Evolutionary conservation across 208 protist species (phyloP), one percentile per base, ranked within the genome.

Genomic region (Leishmania tropica): DNA sequence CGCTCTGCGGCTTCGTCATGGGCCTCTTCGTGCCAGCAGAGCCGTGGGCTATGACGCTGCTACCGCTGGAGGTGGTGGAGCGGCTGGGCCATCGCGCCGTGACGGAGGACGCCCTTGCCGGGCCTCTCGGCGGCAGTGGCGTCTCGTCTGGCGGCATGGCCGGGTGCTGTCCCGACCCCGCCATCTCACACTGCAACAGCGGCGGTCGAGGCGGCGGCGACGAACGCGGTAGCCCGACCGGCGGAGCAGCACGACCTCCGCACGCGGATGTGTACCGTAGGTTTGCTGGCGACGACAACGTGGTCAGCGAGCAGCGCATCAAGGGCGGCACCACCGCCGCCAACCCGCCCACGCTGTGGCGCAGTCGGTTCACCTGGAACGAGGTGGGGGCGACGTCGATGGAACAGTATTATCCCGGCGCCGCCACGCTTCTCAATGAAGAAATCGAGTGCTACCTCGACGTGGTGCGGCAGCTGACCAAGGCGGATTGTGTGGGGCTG

Each of bases 381-480:
- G 94, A 96, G 77, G 78, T 91, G 42, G 94, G 94, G 19, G 87
- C 87, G 11, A 90, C 87, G 28, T 77, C 85, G 65, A 95, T 97
- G 94, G 91, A 97, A 81, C 92, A 97, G 81, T 97, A 95, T 87
- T 97, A 96, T 89, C 92, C 94, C 8, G 92, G 92, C 6, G 91
- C 92, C 45, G 92, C 92, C 6, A 79, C 84, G 31, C 81, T 92
- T n/a, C 76, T 97, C 62, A 93, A 85, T 68, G 89, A 92, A 80
- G 94, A 97, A 84, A 81, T 95, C 31, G 88, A 97, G 65, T 85
- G 84, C 76, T 94, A 92, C 81, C 74, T 81, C 19, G 92, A 91
- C 15, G 76, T 94, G 17, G 80, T 90, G n/a, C 89, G 88, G 3
- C 80, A 91, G 62, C 83, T 95, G 40, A 91, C 78, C 45, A 88